phyloP scores from a whole-genome alignment of 305 asterid genomes.

The Plantago coronopus region DNA sequence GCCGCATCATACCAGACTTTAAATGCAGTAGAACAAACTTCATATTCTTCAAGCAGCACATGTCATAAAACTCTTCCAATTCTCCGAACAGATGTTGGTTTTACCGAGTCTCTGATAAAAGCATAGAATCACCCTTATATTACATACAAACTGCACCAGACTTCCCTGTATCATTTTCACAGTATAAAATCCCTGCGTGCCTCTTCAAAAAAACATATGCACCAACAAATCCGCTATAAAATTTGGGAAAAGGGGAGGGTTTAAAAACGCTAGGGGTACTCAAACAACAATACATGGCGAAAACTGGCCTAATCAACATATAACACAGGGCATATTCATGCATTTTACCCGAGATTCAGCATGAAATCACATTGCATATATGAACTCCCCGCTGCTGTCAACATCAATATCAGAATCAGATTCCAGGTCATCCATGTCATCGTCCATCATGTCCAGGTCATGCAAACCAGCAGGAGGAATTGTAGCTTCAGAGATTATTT shows the following conservation, averaged over 20 bases:
- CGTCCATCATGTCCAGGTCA: constrained; percentile 82
- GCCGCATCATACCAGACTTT: too few species aligned
- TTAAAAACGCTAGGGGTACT: neutral
- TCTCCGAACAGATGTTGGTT: neutral
- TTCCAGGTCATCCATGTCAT: constrained; percentile 88
- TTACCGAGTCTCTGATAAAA: too few species aligned
- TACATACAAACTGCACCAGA: too few species aligned
- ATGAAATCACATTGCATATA: constrained; percentile 64
- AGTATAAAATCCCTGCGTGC: too few species aligned
- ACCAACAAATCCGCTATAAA: neutral
- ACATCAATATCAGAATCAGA: constrained; percentile 89
- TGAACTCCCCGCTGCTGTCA: constrained; percentile 96
- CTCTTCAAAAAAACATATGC: too few species aligned
- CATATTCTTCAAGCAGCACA: neutral
- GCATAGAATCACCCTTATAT: too few species aligned
- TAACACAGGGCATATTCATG: constrained; percentile 7
- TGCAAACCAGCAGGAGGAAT: constrained; percentile 76
- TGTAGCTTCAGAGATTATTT: constrained; percentile 90
- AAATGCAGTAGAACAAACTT: neutral
- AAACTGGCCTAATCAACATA: neutral
- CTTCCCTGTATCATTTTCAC: too few species aligned
- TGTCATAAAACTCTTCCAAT: neutral
- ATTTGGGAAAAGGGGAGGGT: neutral
- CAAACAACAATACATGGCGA: neutral
- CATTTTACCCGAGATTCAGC: neutral